These are phyloP conservation scores for Sarocladium oryzae DNA, from an alignment of 2,329 filamentous ascomycete species.

Conservation along the genomic window DNA sequence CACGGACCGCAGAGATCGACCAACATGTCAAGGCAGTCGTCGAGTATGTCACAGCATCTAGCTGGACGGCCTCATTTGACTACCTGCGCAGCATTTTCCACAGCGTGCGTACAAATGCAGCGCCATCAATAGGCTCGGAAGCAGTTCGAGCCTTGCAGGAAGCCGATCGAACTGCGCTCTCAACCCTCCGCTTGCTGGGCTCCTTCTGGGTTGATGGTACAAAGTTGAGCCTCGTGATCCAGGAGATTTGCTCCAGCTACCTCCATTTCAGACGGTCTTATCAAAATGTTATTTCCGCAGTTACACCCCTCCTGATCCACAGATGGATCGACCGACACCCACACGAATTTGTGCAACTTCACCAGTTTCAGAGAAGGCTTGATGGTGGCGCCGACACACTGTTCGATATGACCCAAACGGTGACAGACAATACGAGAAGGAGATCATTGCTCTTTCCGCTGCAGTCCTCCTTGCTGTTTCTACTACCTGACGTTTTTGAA, in stretches of 20 bases:
- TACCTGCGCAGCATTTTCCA: conserved; percentile 49
- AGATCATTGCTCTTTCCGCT: conserved; percentile 54
- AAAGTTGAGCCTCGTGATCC: conserved; percentile 55
- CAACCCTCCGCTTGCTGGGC: conserved; percentile 51
- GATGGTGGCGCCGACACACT: conserved; percentile 60
- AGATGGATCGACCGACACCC: conserved; percentile 62
- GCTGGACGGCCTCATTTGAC: conserved; percentile 54
- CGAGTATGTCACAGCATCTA: conserved; percentile 59
- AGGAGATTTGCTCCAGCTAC: conserved; percentile 61
- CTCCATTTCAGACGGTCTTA: conserved; percentile 58
- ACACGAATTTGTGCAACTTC: conserved; percentile 57
- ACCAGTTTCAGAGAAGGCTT: conserved; percentile 53
- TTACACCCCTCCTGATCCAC: conserved; percentile 56
- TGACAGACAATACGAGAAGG: conserved; percentile 50
- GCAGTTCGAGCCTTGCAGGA: conserved; percentile 33
- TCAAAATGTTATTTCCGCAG: conserved; percentile 57
- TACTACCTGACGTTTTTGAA: conserved; percentile 64
- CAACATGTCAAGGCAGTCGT: conserved; percentile 48
- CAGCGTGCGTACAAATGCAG: conserved; percentile 38
- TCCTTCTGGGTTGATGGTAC: conserved; percentile 59
- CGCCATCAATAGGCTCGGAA: conserved; percentile 31
- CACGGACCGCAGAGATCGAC: conserved; percentile 43
- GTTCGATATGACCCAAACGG: conserved; percentile 61
- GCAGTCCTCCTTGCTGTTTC: conserved; percentile 55
- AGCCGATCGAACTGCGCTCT: conserved; percentile 46